Evolutionary conservation across 2,329 filamentous ascomycete species (phyloP).

Genomic region (Penicillium glabrum): DNA sequence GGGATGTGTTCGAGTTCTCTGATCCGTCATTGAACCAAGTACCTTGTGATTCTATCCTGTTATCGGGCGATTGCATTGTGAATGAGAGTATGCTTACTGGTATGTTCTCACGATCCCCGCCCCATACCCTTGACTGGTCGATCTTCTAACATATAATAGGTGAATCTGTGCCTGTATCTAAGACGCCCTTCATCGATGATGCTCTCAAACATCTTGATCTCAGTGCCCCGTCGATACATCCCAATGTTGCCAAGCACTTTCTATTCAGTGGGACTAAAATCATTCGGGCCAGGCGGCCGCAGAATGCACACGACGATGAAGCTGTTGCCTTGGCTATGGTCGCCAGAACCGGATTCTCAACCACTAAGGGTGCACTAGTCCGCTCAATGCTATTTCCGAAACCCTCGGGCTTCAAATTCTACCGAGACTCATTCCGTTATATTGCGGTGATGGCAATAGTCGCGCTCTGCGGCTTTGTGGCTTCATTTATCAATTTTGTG

Average conservation of each 20-base stretch:
- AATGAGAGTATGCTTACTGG: slow-evolving; percentile 98
- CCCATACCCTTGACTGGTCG: not conserved
- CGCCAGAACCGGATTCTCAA: slow-evolving; percentile 93
- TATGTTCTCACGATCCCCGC: slow-evolving; percentile 26
- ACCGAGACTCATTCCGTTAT: slow-evolving; percentile 94
- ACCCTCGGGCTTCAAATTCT: slow-evolving; percentile 97
- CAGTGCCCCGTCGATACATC: slow-evolving; percentile 75
- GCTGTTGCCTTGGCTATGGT: slow-evolving; percentile 90
- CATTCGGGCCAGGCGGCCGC: slow-evolving; percentile 82
- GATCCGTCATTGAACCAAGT: slow-evolving; percentile 87
- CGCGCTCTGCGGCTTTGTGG: slow-evolving; percentile 81
- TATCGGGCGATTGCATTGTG: slow-evolving; percentile 95
- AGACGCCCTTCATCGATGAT: slow-evolving; percentile 78
- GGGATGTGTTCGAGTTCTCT: slow-evolving; percentile 94
- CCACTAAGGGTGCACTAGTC: slow-evolving; percentile 92
- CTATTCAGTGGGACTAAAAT: slow-evolving; percentile 96
- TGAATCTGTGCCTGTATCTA: slow-evolving; percentile 95
- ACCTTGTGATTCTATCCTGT: slow-evolving; percentile 85
- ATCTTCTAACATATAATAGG: slow-evolving; percentile 48
- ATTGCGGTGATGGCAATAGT: slow-evolving; percentile 94
- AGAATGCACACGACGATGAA: slow-evolving; percentile 81
- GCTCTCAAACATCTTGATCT: slow-evolving; percentile 75
- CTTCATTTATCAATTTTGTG: slow-evolving; percentile 91
- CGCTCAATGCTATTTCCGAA: slow-evolving; percentile 99
- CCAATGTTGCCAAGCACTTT: slow-evolving; percentile 83